A percentile compares a stretch with the other conserved stretches of the same genome.
Evolutionary conservation across 169 alveolate species (phyloP).

Genomic region (Cryptosporidium ubiquitum): DNA sequence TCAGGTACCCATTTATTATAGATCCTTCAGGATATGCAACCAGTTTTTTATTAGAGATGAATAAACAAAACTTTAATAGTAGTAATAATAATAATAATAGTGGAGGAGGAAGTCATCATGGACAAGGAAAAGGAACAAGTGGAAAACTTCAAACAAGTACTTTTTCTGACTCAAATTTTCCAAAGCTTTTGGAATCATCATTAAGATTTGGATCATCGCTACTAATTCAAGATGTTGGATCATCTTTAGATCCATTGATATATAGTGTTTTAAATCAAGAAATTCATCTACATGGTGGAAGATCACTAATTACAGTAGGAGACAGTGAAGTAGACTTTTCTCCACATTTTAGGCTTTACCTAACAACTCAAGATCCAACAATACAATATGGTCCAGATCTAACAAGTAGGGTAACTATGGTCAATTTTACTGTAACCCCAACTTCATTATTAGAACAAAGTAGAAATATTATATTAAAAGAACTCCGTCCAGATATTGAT

Average conservation of each 20-base stretch:
- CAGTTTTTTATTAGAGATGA: conserved; percentile 78
- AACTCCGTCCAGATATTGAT: conserved; percentile 96
- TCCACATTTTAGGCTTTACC: conserved; percentile 92
- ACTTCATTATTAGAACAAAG: conserved; percentile 93
- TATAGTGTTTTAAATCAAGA: conserved; percentile 94
- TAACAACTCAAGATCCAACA: conserved; percentile 94
- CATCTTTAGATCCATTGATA: conserved; percentile 87
- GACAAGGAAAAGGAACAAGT: conserved; percentile 77
- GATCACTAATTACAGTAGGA: conserved; percentile 95
- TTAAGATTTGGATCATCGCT: conserved; percentile 96
- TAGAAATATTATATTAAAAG: conserved; percentile 91
- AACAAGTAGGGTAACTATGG: conserved; percentile 96
- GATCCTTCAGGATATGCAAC: conserved; percentile 97
- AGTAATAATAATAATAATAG: neutral
- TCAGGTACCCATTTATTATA: conserved; percentile 94
- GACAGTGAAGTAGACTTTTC: conserved; percentile 97
- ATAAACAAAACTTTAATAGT: too few species aligned
- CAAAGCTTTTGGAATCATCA: conserved; percentile 92
- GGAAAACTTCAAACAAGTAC: conserved; percentile 54
- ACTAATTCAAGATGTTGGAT: conserved; percentile 94
- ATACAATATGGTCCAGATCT: conserved; percentile 97
- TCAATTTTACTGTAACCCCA: conserved; percentile 96
- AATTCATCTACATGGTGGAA: conserved; percentile 95
- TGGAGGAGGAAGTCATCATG: too few species aligned
- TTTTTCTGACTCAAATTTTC: conserved; percentile 88